Percentiles rank a stretch among this genome's conserved stretches.
Conservation (phyloP, 108 stramenopile genomes). For the Pelagomonas calceolata region DNA sequence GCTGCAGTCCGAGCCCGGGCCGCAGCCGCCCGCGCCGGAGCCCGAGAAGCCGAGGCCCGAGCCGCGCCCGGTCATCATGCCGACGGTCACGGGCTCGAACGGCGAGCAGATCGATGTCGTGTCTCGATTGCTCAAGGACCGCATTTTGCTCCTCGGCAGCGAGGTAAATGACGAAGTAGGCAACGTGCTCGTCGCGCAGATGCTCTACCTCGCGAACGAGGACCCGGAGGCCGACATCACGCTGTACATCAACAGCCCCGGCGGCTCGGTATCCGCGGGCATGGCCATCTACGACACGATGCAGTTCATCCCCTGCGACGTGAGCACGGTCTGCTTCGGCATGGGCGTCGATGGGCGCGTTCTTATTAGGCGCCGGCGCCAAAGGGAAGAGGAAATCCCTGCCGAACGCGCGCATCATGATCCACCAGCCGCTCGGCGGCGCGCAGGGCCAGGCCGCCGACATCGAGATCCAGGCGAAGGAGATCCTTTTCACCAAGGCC, state of each 20-base stretch:
- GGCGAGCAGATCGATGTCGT: constrained; percentile 64
- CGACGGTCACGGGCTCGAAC: constrained; percentile 56
- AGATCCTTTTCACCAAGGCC: constrained; percentile 47
- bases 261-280: constrained; percentile 72
- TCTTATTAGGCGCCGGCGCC: constrained; percentile 76
- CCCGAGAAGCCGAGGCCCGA: too few relatives aligned
- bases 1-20: too few relatives aligned
- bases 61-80: constrained; percentile 19
- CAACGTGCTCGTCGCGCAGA: constrained; percentile 78
- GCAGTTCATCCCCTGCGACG: constrained; percentile 92
- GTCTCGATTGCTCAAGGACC: constrained; percentile 68
- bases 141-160: constrained; percentile 75
- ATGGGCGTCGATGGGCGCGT: constrained; percentile 95
- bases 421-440: constrained; percentile 95
- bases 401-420: constrained; percentile 92
- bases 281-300: constrained; percentile 95
- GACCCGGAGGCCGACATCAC: constrained; percentile 87
- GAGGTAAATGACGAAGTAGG: constrained; percentile 87
- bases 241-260: constrained; percentile 88
- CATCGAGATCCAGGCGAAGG: constrained; percentile 90
- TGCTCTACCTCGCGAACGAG: constrained; percentile 84
- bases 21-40: too few relatives aligned
- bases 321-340: constrained; percentile 90
- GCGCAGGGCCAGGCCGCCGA: constrained; percentile 95
- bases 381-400: constrained; percentile 66